Evolutionary conservation across 768 basidiomycete species (phyloP).

Genomic region (Panaeolus cyanescens): DNA sequence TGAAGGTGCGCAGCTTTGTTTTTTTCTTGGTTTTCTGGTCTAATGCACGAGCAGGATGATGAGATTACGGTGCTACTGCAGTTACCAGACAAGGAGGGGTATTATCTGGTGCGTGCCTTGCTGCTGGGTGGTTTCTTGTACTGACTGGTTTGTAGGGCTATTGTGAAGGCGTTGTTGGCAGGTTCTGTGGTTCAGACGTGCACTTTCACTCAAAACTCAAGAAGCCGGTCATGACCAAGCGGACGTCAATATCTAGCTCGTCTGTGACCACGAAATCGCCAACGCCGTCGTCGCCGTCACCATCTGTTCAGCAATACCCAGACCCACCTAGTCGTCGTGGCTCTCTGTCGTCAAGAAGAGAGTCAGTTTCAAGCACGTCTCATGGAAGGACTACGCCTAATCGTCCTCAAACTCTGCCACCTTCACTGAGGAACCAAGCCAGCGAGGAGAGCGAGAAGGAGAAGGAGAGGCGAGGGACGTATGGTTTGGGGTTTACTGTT

Average conservation of each 20-base stretch:
- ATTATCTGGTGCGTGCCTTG: conserved; percentile 55
- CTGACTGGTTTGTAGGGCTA: conserved; percentile 55
- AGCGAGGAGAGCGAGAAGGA: not conserved
- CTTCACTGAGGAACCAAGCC: not conserved
- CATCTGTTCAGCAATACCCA: conserved; percentile 1
- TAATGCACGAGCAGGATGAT: conserved; percentile 55
- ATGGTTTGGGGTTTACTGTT: not conserved
- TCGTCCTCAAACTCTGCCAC: not conserved
- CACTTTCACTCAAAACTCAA: conserved; percentile 76
- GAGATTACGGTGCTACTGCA: conserved; percentile 81
- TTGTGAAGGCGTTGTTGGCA: conserved; percentile 86
- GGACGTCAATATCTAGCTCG: conserved; percentile 42
- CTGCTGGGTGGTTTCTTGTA: not conserved
- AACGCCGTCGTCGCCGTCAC: conserved; percentile 15
- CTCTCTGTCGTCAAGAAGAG: not conserved
- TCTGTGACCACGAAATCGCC: conserved; percentile 20
- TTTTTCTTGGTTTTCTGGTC: conserved; percentile 3
- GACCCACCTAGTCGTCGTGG: conserved; percentile 4
- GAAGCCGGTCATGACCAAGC: conserved; percentile 77
- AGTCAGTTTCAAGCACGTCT: not conserved
- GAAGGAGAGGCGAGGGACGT: not conserved
- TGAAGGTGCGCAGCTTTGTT: conserved; percentile 54
- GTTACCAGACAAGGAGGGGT: conserved; percentile 49
- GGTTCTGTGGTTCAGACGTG: conserved; percentile 65
- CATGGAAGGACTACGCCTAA: not conserved